phyloP scores from a whole-genome alignment of 169 alveolate genomes.

The Plasmodium inui region DNA sequence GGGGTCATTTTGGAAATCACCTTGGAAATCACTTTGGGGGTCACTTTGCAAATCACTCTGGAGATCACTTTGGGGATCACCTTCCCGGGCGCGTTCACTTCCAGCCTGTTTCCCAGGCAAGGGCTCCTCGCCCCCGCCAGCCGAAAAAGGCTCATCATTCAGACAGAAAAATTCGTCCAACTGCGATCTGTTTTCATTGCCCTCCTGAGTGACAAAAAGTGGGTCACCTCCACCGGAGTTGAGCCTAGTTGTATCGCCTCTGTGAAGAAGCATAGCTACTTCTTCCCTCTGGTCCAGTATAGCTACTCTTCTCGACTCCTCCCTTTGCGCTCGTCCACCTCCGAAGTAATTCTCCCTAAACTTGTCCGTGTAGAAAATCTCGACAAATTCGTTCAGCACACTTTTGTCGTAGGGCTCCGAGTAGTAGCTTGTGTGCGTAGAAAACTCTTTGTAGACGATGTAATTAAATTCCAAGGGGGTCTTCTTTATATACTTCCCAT shows the following conservation, averaged over 20 bases:
- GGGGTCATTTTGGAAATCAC: not conserved
- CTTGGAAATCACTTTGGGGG: not conserved
- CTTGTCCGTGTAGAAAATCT: slow-evolving; percentile 15
- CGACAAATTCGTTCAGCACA: slow-evolving; percentile 20
- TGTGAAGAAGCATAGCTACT: not conserved
- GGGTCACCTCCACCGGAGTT: not conserved
- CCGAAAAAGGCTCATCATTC: not conserved
- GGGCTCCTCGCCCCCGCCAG: not conserved
- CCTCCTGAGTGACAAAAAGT: not conserved
- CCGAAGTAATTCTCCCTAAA: slow-evolving; percentile 18
- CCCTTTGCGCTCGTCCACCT: not conserved
- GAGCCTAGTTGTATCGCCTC: not conserved
- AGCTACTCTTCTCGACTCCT: not conserved
- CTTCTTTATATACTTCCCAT: slow-evolving; percentile 37
- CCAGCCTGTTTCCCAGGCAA: not conserved
- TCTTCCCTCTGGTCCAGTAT: not conserved
- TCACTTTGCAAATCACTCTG: not conserved
- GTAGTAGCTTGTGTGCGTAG: slow-evolving; percentile 44
- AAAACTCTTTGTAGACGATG: slow-evolving; percentile 40
- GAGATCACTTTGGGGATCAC: too few relatives aligned
- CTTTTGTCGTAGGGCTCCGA: slow-evolving; percentile 12
- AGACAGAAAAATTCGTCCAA: not conserved
- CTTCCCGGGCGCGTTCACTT: not conserved
- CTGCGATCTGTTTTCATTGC: not conserved
- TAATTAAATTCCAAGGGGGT: slow-evolving; percentile 38